These are phyloP conservation scores for Niveomyces coronatus DNA, from an alignment of 2,329 filamentous ascomycete genomes.

Conservation along the genomic window DNA sequence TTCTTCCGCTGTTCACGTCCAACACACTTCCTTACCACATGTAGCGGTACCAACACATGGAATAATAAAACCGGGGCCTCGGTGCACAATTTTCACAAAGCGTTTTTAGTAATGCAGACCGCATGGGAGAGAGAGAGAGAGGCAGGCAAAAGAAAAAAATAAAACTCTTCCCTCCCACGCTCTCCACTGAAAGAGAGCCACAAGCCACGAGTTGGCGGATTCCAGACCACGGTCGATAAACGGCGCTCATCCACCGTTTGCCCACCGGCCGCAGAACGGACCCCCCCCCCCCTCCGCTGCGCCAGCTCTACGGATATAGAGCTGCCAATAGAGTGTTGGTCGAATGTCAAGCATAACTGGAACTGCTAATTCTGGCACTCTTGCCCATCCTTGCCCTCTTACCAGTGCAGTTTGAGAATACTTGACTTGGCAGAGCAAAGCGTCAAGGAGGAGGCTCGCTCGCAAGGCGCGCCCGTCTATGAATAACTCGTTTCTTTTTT, in stretches of 20 bases:
- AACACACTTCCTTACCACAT: too few relatives aligned
- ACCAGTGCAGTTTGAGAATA: too few relatives aligned
- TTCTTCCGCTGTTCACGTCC: too few relatives aligned
- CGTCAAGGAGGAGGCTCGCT: too few relatives aligned
- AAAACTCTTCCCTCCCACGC: conserved; percentile 5
- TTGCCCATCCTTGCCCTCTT: too few relatives aligned
- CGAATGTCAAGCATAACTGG: not conserved
- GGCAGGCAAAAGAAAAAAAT: not conserved
- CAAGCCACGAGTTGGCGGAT: not conserved
- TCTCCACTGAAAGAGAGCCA: conserved; percentile 8
- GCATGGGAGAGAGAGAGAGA: too few relatives aligned
- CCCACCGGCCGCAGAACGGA: not conserved
- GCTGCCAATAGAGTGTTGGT: not conserved
- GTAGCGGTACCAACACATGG: too few relatives aligned
- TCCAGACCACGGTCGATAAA: conserved; percentile 9
- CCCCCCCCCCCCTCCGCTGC: not conserved
- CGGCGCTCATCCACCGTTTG: conserved; percentile 7
- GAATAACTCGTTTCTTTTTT: conserved; percentile 4
- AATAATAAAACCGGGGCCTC: too few relatives aligned
- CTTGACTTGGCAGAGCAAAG: too few relatives aligned
- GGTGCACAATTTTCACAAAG: too few relatives aligned
- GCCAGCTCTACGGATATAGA: not conserved
- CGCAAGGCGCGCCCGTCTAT: too few relatives aligned
- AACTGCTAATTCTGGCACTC: not conserved
- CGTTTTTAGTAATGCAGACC: too few relatives aligned